Evolutionary conservation across 805 yeast genomes (phyloP), one percentile per base, ranked within the genome.

Genomic region (Dipodascopsis uninucleata): DNA sequence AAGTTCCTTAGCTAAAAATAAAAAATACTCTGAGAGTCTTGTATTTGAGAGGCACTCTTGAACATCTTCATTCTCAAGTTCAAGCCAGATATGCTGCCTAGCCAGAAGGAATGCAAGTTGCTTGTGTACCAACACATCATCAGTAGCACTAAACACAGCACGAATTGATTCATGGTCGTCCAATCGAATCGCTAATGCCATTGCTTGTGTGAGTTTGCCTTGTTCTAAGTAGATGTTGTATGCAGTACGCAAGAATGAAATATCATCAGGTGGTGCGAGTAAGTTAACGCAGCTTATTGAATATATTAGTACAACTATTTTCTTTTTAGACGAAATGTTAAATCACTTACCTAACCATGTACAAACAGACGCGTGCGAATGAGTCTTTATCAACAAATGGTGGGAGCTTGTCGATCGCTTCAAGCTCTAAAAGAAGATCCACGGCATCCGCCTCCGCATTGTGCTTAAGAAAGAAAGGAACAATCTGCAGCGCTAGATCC

Each of bases 381-480:
- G 95, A 85, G 61, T 81, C 75, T 46, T 80, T 81, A 63, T 93
- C 97, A 41, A 89, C 94, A 62, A 77, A 86, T 55, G 81, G 79
- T 6, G 93, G 82, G 53, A 93, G 71, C 61, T 81, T 78, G 58
- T 85, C 95, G 56, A 93, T 83, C 43, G 79, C 72, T 67, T 93
- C 98, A 44, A 93, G 78, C 67, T 93, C 98, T 47, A 88, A 72
- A 53, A 93, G 73, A 56, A 93, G 71, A 67, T 93, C 99, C 21
- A 93, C 95, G 1, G 98, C 98, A 62, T 93, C 99, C 17, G 96
- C 96, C 67, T 93, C 98, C 32, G 96, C 97, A 62, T 93, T 90
- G 68, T 90, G 97, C 61, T 85, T 80, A 56, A 93, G 74, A 69
- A 93, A 90, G 60, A 81, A 84, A 29, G 96, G 96, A 31, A 85